Evolutionary conservation across 1,284 basidiomycete genomes (phyloP), one percentile per base, ranked within the genome.

Genomic region (Leccinum griseonigrum): DNA sequence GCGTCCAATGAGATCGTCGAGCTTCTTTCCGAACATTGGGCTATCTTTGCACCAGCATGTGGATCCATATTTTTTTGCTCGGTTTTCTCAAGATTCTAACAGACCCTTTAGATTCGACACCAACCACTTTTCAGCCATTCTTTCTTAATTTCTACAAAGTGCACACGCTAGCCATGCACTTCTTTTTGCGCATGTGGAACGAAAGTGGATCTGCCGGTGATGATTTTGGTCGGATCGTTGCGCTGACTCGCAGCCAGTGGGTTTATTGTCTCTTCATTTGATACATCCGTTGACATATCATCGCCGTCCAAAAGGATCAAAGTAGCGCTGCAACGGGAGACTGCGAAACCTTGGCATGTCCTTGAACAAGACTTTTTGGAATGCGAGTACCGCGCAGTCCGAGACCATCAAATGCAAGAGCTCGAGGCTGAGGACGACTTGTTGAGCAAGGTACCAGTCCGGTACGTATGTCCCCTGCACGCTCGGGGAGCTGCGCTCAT

Each of bases 121-220:
- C 92, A 4, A 90, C 91, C 1, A 85, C 88, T 1, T 96, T 94
- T 76, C 90, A 94, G 67, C 94, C 94, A 0, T 95, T 95, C 78
- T 90, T 98, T 74, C 83, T 98, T 63, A 92, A 93, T 68, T 94
- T 96, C 72, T 83, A 85, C 67, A 87, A 86, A 62, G 88, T 97
- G 10, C 96, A 98, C 75, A 80, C 84, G 6, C 79, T 97, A 4
- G 91, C 92, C 1, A 86, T 92, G 31, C 87, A 87, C 60, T 97
- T 98, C 80, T 97, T 97, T 79, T 77, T 95, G 31, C 85, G 94
- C 64, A 97, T 98, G 90, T 98, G 95, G 95, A 87, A 85, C 69
- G 95, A 98, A 75, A 94, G 92, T 66, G 91, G 91, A 38, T 94
- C 96, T 1, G 88, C 90, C 9, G 74, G 76, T 8, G 86, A 81